phyloP scores from a whole-genome alignment of 129 eudicot species.

The Helichrysum umbraculigerum region DNA sequence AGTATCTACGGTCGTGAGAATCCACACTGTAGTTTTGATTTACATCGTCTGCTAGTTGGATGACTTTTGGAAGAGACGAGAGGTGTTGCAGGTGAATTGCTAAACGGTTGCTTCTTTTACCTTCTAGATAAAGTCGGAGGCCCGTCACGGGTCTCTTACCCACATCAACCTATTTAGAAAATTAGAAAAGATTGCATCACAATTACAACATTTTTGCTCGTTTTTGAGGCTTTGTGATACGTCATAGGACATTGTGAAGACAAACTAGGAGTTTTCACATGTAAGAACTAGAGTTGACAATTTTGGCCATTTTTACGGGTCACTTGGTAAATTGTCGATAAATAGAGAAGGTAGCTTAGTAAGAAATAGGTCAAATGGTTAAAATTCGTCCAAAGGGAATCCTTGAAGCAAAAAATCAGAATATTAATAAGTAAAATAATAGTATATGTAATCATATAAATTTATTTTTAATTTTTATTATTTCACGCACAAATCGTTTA shows the following conservation, averaged over 20 bases:
- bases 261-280: background rate
- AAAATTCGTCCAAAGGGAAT: background rate
- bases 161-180: conserved; percentile 76
- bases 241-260: background rate
- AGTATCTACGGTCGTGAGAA: conserved; percentile 66
- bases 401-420: background rate
- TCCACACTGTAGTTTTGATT: conserved; percentile 50
- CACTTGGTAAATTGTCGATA: background rate
- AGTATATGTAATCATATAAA: background rate
- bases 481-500: background rate
- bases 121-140: conserved; percentile 85
- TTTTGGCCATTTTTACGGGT: background rate
- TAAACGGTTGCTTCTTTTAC: conserved; percentile 82
- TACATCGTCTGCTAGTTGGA: conserved; percentile 76
- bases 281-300: background rate
- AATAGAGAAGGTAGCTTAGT: background rate
- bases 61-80: conserved; percentile 82
- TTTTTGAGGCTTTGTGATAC: background rate
- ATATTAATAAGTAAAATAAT: background rate
- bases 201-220: no score
- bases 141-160: conserved; percentile 98
- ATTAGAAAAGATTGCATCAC: background rate
- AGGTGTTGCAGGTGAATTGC: conserved; percentile 96
- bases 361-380: background rate
- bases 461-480: no score